These are phyloP conservation scores for Spongispora temasekensis DNA, from an alignment of 1,284 basidiomycete species.

Conservation along the genomic window DNA sequence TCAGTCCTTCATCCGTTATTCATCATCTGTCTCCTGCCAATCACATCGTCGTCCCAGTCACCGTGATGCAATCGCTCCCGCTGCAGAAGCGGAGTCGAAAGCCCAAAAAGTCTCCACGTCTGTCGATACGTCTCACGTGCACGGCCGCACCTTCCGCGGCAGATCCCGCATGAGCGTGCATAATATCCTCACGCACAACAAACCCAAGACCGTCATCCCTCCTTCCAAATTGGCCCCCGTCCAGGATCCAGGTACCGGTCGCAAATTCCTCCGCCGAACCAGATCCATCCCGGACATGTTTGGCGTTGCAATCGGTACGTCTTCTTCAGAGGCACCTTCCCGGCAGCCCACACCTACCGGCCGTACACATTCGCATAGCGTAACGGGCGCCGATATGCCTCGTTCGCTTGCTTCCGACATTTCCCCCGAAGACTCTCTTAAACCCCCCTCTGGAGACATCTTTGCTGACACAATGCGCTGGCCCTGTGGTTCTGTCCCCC, in stretches of 20 bases:
- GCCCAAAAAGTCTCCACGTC: conserved; percentile 37
- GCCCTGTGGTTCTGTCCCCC: conserved; percentile 39
- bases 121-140: conserved; percentile 20
- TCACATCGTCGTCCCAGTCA: too few species aligned
- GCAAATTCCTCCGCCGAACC: conserved; percentile 53
- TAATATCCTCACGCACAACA: conserved; percentile 54
- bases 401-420: conserved; percentile 34
- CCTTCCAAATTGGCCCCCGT: conserved; percentile 11
- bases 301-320: conserved; percentile 31
- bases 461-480: conserved; percentile 70
- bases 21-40: background rate
- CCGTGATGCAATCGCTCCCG: conserved; percentile 58
- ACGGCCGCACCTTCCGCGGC: conserved; percentile 29
- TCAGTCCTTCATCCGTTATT: conserved; percentile 47
- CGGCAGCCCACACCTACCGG: conserved; percentile 42
- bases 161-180: conserved; percentile 70
- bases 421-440: conserved; percentile 13
- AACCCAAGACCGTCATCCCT: conserved; percentile 45
- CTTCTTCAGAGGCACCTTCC: conserved; percentile 24
- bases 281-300: conserved; percentile 68
- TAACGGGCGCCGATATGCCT: conserved; percentile 68
- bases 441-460: conserved; percentile 46
- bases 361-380: conserved; percentile 74
- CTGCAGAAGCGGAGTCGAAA: conserved; percentile 36
- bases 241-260: conserved; percentile 23